These are phyloP conservation scores for Pseudogymnoascus sp. DNA, from an alignment of 2,329 filamentous ascomycete species.

Conservation along the genomic window DNA sequence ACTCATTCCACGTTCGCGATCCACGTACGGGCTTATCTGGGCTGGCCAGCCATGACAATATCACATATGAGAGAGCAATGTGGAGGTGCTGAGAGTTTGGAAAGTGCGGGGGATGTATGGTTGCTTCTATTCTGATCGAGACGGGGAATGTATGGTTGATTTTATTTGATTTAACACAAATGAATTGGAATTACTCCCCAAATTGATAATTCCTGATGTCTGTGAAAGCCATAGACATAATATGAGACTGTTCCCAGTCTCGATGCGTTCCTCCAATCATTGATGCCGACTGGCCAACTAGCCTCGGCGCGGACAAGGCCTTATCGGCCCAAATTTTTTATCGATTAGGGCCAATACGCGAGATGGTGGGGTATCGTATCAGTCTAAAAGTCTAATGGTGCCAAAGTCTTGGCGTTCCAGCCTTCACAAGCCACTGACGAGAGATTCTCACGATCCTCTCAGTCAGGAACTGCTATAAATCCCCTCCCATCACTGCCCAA, in stretches of 20 bases:
- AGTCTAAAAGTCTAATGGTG: background rate
- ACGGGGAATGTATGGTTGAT: background rate
- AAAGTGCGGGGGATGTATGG: background rate
- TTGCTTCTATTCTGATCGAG: background rate
- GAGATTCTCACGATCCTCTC: slow-evolving; percentile 1
- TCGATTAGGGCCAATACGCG: slow-evolving; percentile 8
- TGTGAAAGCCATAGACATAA: background rate
- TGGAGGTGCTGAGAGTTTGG: background rate
- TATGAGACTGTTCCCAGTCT: background rate
- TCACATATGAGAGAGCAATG: background rate
- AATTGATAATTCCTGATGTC: background rate
- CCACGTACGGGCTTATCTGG: background rate
- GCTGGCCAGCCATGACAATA: background rate
- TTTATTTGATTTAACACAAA: slow-evolving; percentile 1
- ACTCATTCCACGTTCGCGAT: background rate
- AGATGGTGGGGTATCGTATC: background rate
- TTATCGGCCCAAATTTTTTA: background rate
- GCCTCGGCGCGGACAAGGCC: background rate
- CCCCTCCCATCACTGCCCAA: background rate
- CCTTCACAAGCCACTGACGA: slow-evolving; percentile 2
- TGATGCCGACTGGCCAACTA: background rate
- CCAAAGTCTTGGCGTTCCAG: slow-evolving; percentile 4
- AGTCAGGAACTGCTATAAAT: background rate
- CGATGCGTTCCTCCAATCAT: background rate
- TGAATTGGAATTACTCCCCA: background rate